Evolutionary conservation across 495 filamentous ascomycete genomes (phyloP), one percentile per base, ranked within the genome.

Genomic region (Pseudevernia furfuracea): DNA sequence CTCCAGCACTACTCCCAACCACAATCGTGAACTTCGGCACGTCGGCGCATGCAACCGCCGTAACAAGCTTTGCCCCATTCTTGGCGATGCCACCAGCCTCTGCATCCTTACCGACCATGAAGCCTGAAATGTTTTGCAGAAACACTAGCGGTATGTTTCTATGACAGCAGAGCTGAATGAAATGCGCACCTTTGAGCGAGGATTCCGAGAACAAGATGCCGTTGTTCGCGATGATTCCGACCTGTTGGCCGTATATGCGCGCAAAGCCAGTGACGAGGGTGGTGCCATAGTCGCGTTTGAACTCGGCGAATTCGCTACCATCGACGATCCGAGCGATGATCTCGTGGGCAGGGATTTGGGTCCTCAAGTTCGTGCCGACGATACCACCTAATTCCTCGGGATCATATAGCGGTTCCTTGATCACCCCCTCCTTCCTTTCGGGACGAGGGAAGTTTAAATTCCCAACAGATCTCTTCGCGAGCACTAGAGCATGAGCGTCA

Each of bases 11-110:
- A 14, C 88, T 87, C 7, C 94, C 94, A 34, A 97, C 86, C 0
- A 98, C 90, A 8, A 98, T 89, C 1, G 94, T 98, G 70, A 98
- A 94, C 74, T 98, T 98, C 66, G 94, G 95, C 44, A 97, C 94
- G 65, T 96, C 87, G 14, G 92, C 91, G 73, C 92, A 97, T 7
- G 92, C 90, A 5, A 97, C 95, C 4, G 94, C 94, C 11, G 92
- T 97, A 11, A 98, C 94, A 23, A 98, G 82, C 78, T 98, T 97
- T 0, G 94, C 94, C 49, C 94, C 94, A 71, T 98, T 96, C 81
- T 97, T 97, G 37, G 94, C 94, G 68, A 98, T 97, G 10, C 94
- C 94, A 59, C 91, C 94, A 49, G 86, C 87, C 74, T 98, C 94
- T 6, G 93, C 94, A 70, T 96, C 91, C 11, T 82, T 82, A 36